These are phyloP conservation scores for Hyaloscypha hepaticicola DNA, from an alignment of 495 filamentous ascomycete genomes.

Conservation along the genomic window DNA sequence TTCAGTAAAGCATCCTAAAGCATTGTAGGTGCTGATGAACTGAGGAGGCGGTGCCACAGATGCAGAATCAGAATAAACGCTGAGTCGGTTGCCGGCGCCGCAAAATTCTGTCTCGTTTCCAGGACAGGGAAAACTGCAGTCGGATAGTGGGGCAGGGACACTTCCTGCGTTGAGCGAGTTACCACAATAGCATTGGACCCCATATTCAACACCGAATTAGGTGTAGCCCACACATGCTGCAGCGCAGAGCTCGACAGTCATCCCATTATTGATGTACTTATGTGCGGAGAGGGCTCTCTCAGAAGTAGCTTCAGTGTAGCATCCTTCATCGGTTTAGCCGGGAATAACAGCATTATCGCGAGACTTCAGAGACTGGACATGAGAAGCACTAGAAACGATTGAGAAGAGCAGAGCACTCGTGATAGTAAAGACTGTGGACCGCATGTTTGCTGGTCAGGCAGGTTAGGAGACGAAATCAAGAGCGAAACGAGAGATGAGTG, in stretches of 20 bases:
- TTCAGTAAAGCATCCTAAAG: too few species aligned
- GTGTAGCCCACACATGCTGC: slow-evolving; percentile 45
- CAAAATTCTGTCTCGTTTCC: slow-evolving; percentile 34
- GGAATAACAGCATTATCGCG: neutral
- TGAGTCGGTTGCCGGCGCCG: slow-evolving; percentile 13
- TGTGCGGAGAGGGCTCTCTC: slow-evolving; percentile 28
- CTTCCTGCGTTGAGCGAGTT: slow-evolving; percentile 34
- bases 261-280: slow-evolving; percentile 43
- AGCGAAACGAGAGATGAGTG: too few species aligned
- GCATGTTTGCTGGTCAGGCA: too few species aligned
- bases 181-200: slow-evolving; percentile 48
- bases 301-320: slow-evolving; percentile 43
- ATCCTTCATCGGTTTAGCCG: slow-evolving; percentile 40
- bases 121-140: slow-evolving; percentile 44
- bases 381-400: neutral
- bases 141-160: slow-evolving; percentile 16
- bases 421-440: neutral
- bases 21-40: too few species aligned
- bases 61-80: neutral
- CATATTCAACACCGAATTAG: slow-evolving; percentile 49
- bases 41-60: neutral
- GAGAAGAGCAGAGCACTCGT: neutral
- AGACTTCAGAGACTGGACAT: neutral
- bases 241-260: slow-evolving; percentile 51
- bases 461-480: too few species aligned